Base-by-base conservation (phyloP, 2,329 filamentous ascomycete species). In the Pseudophaeomoniella oleicola region DNA sequence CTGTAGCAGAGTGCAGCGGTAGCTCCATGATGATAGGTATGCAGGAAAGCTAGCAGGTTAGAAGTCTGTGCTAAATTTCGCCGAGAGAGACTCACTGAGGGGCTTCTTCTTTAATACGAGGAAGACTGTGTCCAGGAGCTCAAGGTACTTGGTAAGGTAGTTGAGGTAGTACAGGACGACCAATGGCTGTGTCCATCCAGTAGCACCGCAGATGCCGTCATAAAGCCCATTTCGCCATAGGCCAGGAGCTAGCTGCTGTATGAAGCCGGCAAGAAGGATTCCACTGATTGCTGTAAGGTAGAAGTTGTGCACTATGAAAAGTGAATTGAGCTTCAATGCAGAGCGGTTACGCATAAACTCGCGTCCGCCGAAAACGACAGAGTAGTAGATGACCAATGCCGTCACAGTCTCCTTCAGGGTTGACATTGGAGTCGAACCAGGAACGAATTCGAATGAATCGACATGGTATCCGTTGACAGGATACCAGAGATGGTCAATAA, bases 31-130 rank as follows among this genome's bases (percentile, higher is more conserved):
- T 94, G 86, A 66, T 94, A 94, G 66, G 83, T 90, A 72, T 94
- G 86, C 48, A 94, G 80, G 75, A 94, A 94, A 54, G 86, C 62
- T 66, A 6, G 16, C 19, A 3, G 4, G n/a, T n/a, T n/a, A n/a
- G n/a, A n/a, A n/a, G n/a, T n/a, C n/a, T n/a, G n/a, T n/a, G n/a
- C n/a, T n/a, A n/a, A n/a, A 27, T 27, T n/a, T 27, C 22, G 9
- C n/a, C 9, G 22, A n/a, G 22, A 27, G 22, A 27, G n/a, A 13
- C 71, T 47, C 70, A 80, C 75, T 93, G 55, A 93, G 64, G 37
- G 85, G 86, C 76, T 94, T 94, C 77, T 94, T 94, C 77, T 93
- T 94, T 59, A 93, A 71, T 66, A 93, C 86, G 39, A 94, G 69
- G 71, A 94, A 94, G 54, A 85, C 78, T 39, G 86, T 94, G 61